Percentiles rank a stretch among this genome's conserved stretches.
Conservation (phyloP, 495 filamentous ascomycete species). For the Xylaria acuta region DNA sequence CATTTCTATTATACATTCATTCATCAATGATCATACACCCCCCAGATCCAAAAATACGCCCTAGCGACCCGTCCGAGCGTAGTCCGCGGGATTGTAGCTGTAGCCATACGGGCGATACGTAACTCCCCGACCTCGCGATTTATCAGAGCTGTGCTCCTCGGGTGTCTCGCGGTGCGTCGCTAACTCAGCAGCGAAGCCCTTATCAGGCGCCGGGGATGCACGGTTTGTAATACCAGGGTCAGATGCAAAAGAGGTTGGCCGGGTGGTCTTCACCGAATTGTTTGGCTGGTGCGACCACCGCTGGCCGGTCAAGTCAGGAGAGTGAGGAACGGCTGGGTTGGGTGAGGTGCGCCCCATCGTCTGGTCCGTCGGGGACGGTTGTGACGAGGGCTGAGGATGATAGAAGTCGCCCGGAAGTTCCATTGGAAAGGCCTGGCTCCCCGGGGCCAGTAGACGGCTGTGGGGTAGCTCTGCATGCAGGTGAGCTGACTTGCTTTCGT, state of each 20-base stretch:
- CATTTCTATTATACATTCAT: constrained; percentile 4
- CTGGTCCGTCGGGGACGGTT: constrained; percentile 32
- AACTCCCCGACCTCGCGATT: constrained; percentile 23
- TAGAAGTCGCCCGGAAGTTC: constrained; percentile 57
- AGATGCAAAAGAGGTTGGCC: constrained; percentile 45
- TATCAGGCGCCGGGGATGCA: constrained; percentile 46
- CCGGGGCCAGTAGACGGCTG: constrained; percentile 18
- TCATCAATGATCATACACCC: constrained; percentile 1
- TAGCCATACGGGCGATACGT: constrained; percentile 34
- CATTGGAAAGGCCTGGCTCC: constrained; percentile 38
- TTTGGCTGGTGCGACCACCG: constrained; percentile 43
- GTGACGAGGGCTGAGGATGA: constrained; percentile 37
- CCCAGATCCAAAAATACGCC: not conserved
- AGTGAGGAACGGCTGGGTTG: constrained; percentile 42
- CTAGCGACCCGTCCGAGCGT: constrained; percentile 38
- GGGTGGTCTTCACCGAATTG: constrained; percentile 37
- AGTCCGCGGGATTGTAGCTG: constrained; percentile 54
- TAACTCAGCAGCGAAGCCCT: constrained; percentile 44
- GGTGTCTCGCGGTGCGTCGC: constrained; percentile 47
- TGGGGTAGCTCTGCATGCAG: constrained; percentile 32
- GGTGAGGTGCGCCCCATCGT: constrained; percentile 28
- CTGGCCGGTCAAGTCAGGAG: constrained; percentile 35
- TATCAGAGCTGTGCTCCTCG: constrained; percentile 47
- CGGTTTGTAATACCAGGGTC: constrained; percentile 35
- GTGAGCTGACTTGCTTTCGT: constrained; percentile 34